Percentiles rank a stretch among this genome's conserved stretches.
Evolutionary conservation across 805 yeast genomes (phyloP).

Genomic region (Alloascoidea hylecoeti): DNA sequence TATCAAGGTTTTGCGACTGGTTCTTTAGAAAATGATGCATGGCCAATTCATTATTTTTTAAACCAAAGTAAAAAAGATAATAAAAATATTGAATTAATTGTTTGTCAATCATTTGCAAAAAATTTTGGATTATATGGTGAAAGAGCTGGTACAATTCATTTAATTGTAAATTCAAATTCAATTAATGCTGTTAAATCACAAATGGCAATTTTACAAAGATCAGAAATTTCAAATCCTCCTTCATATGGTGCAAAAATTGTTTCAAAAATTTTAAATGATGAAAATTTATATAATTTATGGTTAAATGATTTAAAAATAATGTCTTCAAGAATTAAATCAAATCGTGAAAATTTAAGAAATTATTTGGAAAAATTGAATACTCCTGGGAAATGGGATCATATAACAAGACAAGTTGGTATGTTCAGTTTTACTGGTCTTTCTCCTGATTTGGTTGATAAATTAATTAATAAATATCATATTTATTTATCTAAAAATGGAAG

Average conservation of each 20-base stretch:
- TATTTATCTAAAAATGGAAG: conserved; percentile 78
- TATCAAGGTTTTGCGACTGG: conserved; percentile 98
- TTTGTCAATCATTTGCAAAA: conserved; percentile 94
- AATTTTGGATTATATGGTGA: conserved; percentile 97
- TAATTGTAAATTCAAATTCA: conserved; percentile 32
- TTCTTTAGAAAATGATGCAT: conserved; percentile 68
- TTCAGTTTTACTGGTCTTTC: conserved; percentile 86
- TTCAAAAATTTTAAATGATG: conserved; percentile 51
- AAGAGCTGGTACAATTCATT: conserved; percentile 87
- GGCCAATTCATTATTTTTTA: conserved; percentile 51
- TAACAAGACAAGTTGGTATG: conserved; percentile 88
- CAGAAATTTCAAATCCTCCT: conserved; percentile 89
- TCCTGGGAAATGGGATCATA: conserved; percentile 91
- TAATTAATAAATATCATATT: conserved; percentile 68
- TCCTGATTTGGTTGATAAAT: conserved; percentile 59
- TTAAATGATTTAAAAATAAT: conserved; percentile 67
- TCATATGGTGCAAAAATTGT: conserved; percentile 93
- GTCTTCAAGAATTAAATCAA: conserved; percentile 70
- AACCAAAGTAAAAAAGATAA: conserved; percentile 41
- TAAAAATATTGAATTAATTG: conserved; percentile 8
- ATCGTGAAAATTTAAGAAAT: conserved; percentile 59
- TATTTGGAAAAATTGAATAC: conserved; percentile 50
- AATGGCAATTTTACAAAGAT: conserved; percentile 58
- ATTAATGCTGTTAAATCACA: conserved; percentile 58
- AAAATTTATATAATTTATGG: conserved; percentile 70